phyloP scores from a whole-genome alignment of 2,329 filamentous ascomycete genomes.

The Proliferodiscus dingleyae region DNA sequence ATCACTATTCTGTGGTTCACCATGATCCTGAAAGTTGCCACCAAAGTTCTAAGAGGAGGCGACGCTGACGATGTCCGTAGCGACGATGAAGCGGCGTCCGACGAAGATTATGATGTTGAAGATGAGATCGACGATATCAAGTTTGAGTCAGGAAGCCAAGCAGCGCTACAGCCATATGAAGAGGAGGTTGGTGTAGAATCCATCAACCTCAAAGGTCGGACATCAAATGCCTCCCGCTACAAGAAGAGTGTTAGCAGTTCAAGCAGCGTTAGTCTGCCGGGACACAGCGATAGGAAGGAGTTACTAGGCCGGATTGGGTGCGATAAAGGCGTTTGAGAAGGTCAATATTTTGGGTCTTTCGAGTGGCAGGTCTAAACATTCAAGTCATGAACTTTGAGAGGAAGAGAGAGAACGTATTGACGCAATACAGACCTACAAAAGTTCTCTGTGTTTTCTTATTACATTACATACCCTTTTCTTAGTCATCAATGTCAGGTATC shows the following conservation, averaged over 20 bases:
- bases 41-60: constrained; percentile 70
- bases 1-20: constrained; percentile 84
- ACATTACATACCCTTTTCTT: not conserved
- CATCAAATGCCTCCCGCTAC: constrained; percentile 22
- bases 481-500: not conserved
- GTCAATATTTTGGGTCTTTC: not conserved
- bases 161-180: constrained; percentile 48
- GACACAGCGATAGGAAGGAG: constrained; percentile 32
- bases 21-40: constrained; percentile 80
- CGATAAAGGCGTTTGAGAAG: constrained; percentile 30
- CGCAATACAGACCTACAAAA: not conserved
- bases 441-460: not conserved
- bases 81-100: constrained; percentile 79
- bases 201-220: constrained; percentile 55
- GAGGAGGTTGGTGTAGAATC: constrained; percentile 72
- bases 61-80: constrained; percentile 82
- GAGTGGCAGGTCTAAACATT: too few relatives aligned
- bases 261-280: constrained; percentile 30
- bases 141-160: constrained; percentile 12
- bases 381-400: too few relatives aligned
- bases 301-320: constrained; percentile 33
- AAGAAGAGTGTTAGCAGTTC: constrained; percentile 26
- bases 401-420: not conserved
- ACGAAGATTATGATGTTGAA: constrained; percentile 58
- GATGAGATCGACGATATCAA: constrained; percentile 19